Evolutionary conservation across 2,329 filamentous ascomycete species (phyloP).

Genomic region (Xylariaceae sp.): DNA sequence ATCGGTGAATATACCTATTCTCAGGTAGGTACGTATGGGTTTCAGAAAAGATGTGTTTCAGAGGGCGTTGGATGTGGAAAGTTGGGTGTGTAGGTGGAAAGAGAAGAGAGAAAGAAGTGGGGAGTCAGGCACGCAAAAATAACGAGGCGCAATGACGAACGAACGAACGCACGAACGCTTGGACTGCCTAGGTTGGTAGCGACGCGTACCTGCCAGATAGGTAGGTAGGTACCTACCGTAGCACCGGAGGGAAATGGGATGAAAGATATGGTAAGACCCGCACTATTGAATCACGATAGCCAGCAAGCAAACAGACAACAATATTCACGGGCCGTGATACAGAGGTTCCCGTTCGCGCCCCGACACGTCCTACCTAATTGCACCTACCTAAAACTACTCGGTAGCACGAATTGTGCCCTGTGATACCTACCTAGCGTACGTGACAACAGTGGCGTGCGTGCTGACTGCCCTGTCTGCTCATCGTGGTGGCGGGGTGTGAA

Average conservation of each 20-base stretch:
- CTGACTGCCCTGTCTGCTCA: neutral
- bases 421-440: neutral
- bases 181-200: no score
- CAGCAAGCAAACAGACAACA: neutral
- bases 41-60: neutral
- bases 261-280: no score
- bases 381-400: no score
- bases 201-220: no score
- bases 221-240: neutral
- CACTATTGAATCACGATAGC: no score
- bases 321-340: neutral
- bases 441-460: neutral
- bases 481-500: constrained; percentile 2
- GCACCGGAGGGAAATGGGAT: no score
- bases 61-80: neutral
- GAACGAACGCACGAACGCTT: neutral
- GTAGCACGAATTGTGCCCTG: neutral
- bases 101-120: neutral
- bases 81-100: neutral
- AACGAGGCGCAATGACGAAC: neutral
- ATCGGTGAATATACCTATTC: neutral
- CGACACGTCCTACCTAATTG: neutral
- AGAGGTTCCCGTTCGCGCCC: neutral
- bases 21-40: neutral
- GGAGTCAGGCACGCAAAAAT: neutral